Percentiles rank a stretch among this genome's conserved stretches.
These are phyloP conservation scores for Tephrocybe sp. DNA, from an alignment of 768 basidiomycete genomes.

Conservation along the genomic window DNA sequence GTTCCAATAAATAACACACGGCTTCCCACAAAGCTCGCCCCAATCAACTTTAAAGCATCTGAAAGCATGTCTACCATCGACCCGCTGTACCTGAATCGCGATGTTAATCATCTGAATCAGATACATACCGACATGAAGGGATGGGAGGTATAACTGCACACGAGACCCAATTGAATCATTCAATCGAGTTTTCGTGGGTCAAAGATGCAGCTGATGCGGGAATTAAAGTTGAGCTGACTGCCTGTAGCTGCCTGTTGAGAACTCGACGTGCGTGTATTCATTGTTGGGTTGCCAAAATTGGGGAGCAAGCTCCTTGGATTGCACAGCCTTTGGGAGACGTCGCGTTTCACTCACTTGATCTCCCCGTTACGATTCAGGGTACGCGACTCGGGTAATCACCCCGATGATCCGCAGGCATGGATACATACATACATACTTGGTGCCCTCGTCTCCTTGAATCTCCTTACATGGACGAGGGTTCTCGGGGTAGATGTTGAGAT, in stretches of 20 bases:
- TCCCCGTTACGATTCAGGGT: neutral
- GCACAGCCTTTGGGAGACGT: conserved; percentile 16
- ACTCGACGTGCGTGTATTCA: conserved; percentile 10
- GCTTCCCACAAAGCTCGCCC: too few relatives aligned
- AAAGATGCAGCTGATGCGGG: neutral
- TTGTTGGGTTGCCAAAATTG: neutral
- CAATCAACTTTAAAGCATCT: too few relatives aligned
- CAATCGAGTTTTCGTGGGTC: neutral
- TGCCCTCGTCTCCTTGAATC: too few relatives aligned
- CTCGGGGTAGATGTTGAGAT: neutral
- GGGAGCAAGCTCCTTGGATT: too few relatives aligned
- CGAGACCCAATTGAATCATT: neutral
- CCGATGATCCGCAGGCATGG: conserved; percentile 13
- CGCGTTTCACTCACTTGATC: conserved; percentile 12
- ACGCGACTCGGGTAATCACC: conserved; percentile 5
- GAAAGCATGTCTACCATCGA: too few relatives aligned
- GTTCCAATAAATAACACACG: too few relatives aligned
- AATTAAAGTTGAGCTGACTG: conserved; percentile 1
- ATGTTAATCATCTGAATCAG: conserved; percentile 1
- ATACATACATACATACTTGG: too few relatives aligned
- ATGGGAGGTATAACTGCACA: neutral
- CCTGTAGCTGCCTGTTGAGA: too few relatives aligned
- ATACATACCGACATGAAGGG: neutral
- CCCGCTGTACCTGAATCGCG: neutral
- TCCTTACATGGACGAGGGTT: too few relatives aligned